These are phyloP conservation scores for Phytophthora sp. DNA, from an alignment of 352 stramenopile species.

Conservation along the genomic window DNA sequence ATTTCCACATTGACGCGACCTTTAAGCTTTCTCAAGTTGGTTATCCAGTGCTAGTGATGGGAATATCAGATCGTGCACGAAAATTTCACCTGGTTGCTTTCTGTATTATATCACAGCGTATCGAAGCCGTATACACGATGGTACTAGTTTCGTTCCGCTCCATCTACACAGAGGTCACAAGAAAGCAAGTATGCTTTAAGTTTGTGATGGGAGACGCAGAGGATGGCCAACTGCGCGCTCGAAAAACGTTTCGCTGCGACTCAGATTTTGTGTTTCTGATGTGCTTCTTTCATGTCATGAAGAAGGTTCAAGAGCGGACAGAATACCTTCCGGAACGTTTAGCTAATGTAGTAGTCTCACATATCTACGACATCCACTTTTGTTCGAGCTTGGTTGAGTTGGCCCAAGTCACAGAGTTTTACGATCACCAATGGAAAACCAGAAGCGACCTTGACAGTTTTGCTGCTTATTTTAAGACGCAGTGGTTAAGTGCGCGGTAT, in stretches of 20 bases:
- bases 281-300: no score
- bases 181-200: not conserved
- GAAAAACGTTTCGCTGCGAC: not conserved
- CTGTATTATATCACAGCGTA: conserved; percentile 6
- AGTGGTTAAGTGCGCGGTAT: conserved; percentile 14
- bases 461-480: conserved; percentile 5
- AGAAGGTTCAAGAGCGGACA: conserved; percentile 14
- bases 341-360: not conserved
- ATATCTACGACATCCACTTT: conserved; percentile 39
- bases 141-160: not conserved
- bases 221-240: conserved; percentile 13
- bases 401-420: not conserved
- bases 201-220: conserved; percentile 25
- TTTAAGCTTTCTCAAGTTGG: conserved; percentile 19
- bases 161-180: not conserved
- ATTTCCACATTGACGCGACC: conserved; percentile 21
- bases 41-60: conserved; percentile 15
- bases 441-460: not conserved
- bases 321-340: not conserved
- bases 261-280: conserved; percentile 13
- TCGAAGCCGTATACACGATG: not conserved
- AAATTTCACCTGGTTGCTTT: conserved; percentile 24
- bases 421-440: not conserved
- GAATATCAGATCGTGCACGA: conserved; percentile 18
- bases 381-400: not conserved